Base-by-base conservation (phyloP, 2,329 filamentous ascomycete species). In the Lecanicillium sp. region DNA sequence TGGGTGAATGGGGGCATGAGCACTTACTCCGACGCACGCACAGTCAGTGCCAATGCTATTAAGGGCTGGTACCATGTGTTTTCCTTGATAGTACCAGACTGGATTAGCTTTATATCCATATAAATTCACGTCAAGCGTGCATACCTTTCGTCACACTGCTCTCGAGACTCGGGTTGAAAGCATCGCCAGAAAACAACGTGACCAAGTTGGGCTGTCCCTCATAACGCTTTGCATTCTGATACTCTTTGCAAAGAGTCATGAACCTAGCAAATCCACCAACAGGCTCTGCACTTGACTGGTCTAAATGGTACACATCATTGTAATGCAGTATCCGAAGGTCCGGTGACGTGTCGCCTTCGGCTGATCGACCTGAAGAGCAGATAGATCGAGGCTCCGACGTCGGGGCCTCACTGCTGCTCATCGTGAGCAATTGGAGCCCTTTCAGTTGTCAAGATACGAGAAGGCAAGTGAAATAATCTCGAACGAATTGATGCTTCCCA, bases 291-390 rank as follows among this genome's bases (percentile, higher is more conserved):
- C 85, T 88, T 2, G 70, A 69, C 2, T 63, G 56, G 49, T 94
- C 87, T 38, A 95, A 75, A 52, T 95, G 89, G 59, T 95, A 95
- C 43, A 95, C 88, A 62, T 95, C 88, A 60, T 95, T 95, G 70
- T 83, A 95, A 64, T 95, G 89, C 22, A 94, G 58, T 40, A 95
- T 62, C n/a, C 88, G 79, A 36, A 95, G 64, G 56, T 87, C 83
- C 32, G 86, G 84, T 12, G 58, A 50, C 3, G 51, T 45, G 8
- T 47, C 41, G 22, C 22, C 7, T 5, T 46, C 43, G 7, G 42
- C 39, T 9, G 42, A 22, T 19, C 43, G 43, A 29, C 45, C 44
- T 3, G 44, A 47, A 14, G 46, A 41, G 41, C 30, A 44, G 16
- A 43, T 47, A 3, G 42, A 39, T 13, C 9, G 35, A n/a, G 44